These are phyloP conservation scores for Closterium sp. DNA, from an alignment of 139 green algal species.

Conservation along the genomic window DNA sequence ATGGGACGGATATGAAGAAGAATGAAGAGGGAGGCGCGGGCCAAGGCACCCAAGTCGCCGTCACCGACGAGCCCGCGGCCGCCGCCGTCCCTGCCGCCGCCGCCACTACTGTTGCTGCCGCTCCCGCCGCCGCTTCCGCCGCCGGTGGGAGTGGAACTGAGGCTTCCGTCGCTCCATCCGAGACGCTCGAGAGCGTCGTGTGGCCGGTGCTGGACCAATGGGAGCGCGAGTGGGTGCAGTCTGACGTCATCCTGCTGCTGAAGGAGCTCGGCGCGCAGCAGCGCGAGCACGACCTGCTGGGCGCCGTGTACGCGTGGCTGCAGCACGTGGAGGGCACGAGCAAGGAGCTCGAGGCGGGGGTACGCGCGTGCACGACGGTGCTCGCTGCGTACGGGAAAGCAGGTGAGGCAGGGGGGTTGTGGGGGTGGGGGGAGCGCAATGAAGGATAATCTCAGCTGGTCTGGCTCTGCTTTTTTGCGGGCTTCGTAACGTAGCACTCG, in stretches of 20 bases:
- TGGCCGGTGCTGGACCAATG: background rate
- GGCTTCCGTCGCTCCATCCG: too few relatives aligned
- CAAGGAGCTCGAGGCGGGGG: background rate
- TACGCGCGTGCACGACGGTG: background rate
- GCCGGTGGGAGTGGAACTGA: background rate
- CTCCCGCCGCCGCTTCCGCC: background rate
- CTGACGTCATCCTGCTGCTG: background rate
- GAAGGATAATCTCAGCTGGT: too few relatives aligned
- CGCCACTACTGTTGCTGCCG: background rate
- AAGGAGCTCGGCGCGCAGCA: background rate
- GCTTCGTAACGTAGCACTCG: too few relatives aligned
- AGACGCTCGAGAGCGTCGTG: background rate
- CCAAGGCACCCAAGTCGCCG: background rate
- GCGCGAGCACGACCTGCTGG: background rate
- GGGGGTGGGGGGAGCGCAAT: too few relatives aligned
- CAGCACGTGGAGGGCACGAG: background rate
- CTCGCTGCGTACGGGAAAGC: background rate
- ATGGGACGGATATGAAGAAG: background rate
- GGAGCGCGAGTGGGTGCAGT: background rate
- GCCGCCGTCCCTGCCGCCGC: too few relatives aligned
- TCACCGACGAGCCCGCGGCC: background rate
- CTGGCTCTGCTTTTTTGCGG: too few relatives aligned
- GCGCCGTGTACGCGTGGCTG: background rate
- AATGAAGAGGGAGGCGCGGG: background rate
- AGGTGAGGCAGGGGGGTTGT: too few relatives aligned